Base-by-base conservation (phyloP, 768 basidiomycete genomes). In the Chalciporus chontae region DNA sequence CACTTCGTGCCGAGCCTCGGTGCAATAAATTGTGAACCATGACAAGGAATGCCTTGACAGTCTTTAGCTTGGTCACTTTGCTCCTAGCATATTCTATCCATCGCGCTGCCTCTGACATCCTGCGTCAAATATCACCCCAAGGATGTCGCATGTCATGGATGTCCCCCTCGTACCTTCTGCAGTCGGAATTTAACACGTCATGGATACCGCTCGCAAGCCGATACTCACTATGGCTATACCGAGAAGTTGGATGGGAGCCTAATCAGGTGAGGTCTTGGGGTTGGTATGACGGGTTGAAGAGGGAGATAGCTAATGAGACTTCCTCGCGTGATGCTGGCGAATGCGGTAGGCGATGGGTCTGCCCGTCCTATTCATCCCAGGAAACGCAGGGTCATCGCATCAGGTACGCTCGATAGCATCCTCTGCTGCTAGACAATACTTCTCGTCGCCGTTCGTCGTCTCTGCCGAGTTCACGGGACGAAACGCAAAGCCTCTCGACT, bases 111-210 rank as follows among this genome's bases (percentile, higher is more conserved):
- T 65, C 67, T 15, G 73, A 79, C 57, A 66, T 76, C n/a, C 66
- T 71, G 21, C 59, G 70, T 36, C 73, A 69, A 31, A 73, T 90
- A 46, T 92, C 90, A 0, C 88, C 89, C 5, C 88, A 92, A 76
- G 90, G 90, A 80, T 97, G 94, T 69, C 81, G 87, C 32, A 97
- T 97, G 94, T 92, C 91, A 45, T 94, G 83, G 77, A 96, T 95
- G 94, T 88, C 82, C 3, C 94, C 94, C 3, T 87, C 88, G 0
- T 98, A 98, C 67, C 67, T 90, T 15, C 75, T 82, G 29, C 84
- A 95, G 56, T 62, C 76, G 8, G 76, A 73, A 32, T 85, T 94
- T 57, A 77, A 91, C 59, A 55, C 70, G 14, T 71, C 78, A 3
- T 86, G 87, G 84, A 85, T 86, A 19, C 81, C 83, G 3, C 73